phyloP scores from a whole-genome alignment of 2,329 filamentous ascomycete genomes.

The Penicillium decumbens region DNA sequence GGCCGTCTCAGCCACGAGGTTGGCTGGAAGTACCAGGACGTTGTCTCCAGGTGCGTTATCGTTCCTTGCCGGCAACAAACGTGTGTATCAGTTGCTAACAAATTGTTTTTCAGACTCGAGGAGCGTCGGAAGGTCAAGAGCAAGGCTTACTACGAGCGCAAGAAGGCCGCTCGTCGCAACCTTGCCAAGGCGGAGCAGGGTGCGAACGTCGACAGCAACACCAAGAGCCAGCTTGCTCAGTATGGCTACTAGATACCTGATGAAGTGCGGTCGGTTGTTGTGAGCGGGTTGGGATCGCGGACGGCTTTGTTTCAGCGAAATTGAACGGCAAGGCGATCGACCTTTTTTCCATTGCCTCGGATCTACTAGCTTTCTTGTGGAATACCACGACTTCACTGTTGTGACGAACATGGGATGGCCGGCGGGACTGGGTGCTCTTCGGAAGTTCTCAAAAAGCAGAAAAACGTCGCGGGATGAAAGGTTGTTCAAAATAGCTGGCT shows the following conservation, averaged over 20 bases:
- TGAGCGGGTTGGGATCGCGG: conserved; percentile 40
- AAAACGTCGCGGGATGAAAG: conserved; percentile 41
- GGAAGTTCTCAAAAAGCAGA: conserved; percentile 28
- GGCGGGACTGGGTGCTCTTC: conserved; percentile 28
- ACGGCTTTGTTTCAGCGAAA: conserved; percentile 39
- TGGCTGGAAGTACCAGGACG: conserved; percentile 99
- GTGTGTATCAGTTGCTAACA: conserved; percentile 17
- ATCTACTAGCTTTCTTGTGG: conserved; percentile 26
- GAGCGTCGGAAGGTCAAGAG: conserved; percentile 99
- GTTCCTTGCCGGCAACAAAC: neutral
- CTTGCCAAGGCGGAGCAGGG: conserved; percentile 89
- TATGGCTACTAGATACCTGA: conserved; percentile 74
- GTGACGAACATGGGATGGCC: conserved; percentile 34
- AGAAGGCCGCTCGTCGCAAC: conserved; percentile 93
- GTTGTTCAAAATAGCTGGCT: conserved; percentile 42
- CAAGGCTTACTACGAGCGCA: conserved; percentile 98
- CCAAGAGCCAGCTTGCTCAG: conserved; percentile 78
- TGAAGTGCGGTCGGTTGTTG: conserved; percentile 39
- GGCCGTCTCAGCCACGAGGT: conserved; percentile 97
- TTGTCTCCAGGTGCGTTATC: conserved; percentile 82
- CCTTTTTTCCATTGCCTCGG: conserved; percentile 29
- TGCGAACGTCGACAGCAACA: conserved; percentile 80
- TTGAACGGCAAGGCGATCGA: conserved; percentile 41
- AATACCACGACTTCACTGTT: conserved; percentile 32
- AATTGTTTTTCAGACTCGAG: conserved; percentile 67